These are phyloP conservation scores for Climacium dendroides DNA, from an alignment of 225 moss, liverwort and hornwort species.

Conservation along the genomic window DNA sequence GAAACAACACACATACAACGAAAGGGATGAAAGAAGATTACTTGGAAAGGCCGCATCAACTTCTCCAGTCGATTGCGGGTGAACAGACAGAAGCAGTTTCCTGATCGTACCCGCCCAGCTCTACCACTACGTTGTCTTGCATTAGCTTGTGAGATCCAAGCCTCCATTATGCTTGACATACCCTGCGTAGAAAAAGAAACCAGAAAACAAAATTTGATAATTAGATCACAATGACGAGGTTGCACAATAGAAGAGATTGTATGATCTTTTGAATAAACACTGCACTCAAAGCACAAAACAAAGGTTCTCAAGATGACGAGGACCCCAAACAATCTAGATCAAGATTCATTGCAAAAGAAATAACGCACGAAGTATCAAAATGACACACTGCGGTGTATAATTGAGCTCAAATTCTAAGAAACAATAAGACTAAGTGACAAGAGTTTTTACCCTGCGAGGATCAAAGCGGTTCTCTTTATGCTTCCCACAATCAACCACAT, in stretches of 20 bases:
- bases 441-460: conserved; percentile 64
- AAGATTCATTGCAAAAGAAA: neutral
- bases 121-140: conserved; percentile 93
- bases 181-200: conserved; percentile 35
- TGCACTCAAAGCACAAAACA: neutral
- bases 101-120: conserved; percentile 93
- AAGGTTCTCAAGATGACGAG: neutral
- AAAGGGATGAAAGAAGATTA: neutral
- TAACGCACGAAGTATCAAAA: neutral
- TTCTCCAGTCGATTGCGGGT: conserved; percentile 89
- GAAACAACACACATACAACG: neutral
- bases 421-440: neutral
- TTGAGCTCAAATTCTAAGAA: neutral
- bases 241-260: neutral
- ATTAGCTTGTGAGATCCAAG: conserved; percentile 98
- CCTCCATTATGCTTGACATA: conserved; percentile 97
- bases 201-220: neutral
- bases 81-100: conserved; percentile 86
- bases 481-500: conserved; percentile 95
- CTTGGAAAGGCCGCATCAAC: conserved; percentile 83
- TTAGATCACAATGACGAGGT: neutral
- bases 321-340: neutral
- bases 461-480: conserved; percentile 98
- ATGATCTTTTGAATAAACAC: neutral
- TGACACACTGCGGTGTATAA: neutral